Percentiles rank a stretch among this genome's conserved stretches.
Conservation (phyloP, 2,329 filamentous ascomycete genomes). For the Paecilomyces dactylethromorphus region DNA sequence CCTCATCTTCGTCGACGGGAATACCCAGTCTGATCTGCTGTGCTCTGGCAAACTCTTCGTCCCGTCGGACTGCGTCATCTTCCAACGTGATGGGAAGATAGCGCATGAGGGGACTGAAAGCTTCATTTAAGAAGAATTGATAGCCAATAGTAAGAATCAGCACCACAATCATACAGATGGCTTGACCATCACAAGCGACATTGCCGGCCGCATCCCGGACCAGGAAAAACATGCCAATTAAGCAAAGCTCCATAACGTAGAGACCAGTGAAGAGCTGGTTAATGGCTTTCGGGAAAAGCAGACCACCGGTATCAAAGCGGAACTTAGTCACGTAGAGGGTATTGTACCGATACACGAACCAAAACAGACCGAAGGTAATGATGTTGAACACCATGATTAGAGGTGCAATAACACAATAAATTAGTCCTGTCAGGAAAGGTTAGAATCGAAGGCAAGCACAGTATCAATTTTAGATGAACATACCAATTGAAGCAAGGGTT, state of each 20-base stretch:
- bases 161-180: constrained; percentile 74
- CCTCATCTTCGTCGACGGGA: constrained; percentile 46
- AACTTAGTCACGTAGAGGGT: constrained; percentile 93
- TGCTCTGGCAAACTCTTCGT: constrained; percentile 77
- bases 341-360: constrained; percentile 93
- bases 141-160: constrained; percentile 66
- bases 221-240: constrained; percentile 86
- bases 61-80: constrained; percentile 86
- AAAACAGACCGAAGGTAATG: constrained; percentile 84
- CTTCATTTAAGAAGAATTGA: constrained; percentile 72
- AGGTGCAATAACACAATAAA: constrained; percentile 84
- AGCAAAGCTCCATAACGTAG: constrained; percentile 87
- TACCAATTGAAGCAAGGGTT: constrained; percentile 86
- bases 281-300: constrained; percentile 85
- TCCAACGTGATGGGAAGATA: constrained; percentile 94
- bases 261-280: constrained; percentile 93
- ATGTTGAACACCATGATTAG: constrained; percentile 90
- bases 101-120: constrained; percentile 77
- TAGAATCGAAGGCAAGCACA: background rate
- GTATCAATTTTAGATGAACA: constrained; percentile 13
- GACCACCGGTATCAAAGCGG: constrained; percentile 80
- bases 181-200: constrained; percentile 65
- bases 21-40: constrained; percentile 66
- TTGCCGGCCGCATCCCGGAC: constrained; percentile 51
- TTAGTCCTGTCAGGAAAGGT: constrained; percentile 47